phyloP scores from a whole-genome alignment of 805 yeast genomes.

The Lipomyces lipofer region DNA sequence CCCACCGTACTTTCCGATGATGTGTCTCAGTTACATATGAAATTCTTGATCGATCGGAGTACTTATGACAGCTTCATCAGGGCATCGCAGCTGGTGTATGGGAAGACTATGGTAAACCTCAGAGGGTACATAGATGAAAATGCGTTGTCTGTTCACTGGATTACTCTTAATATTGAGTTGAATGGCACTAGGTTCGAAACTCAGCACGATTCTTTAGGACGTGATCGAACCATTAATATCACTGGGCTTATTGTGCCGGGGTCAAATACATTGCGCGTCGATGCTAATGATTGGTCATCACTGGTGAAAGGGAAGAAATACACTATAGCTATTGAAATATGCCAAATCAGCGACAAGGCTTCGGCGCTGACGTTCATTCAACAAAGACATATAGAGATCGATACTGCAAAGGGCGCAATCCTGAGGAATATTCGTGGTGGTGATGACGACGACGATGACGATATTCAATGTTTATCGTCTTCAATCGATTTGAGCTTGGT shows the following conservation, averaged over 20 bases:
- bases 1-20: too few relatives aligned
- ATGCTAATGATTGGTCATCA: background rate
- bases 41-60: too few relatives aligned
- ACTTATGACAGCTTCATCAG: too few relatives aligned
- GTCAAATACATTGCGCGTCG: background rate
- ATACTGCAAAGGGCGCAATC: background rate
- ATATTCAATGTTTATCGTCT: constrained; percentile 1
- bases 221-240: background rate
- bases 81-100: too few relatives aligned
- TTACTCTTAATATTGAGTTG: background rate
- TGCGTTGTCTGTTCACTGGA: background rate
- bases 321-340: background rate
- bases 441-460: constrained; percentile 2
- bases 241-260: background rate
- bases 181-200: background rate
- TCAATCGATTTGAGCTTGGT: background rate
- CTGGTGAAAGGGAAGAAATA: background rate
- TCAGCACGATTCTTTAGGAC: background rate
- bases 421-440: background rate
- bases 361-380: background rate
- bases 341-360: background rate
- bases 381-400: background rate
- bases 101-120: background rate
- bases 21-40: too few relatives aligned
- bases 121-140: background rate